Percentiles rank a stretch among this genome's conserved stretches.
Conservation (phyloP, 768 basidiomycete genomes). For the Serendipita sp. region DNA sequence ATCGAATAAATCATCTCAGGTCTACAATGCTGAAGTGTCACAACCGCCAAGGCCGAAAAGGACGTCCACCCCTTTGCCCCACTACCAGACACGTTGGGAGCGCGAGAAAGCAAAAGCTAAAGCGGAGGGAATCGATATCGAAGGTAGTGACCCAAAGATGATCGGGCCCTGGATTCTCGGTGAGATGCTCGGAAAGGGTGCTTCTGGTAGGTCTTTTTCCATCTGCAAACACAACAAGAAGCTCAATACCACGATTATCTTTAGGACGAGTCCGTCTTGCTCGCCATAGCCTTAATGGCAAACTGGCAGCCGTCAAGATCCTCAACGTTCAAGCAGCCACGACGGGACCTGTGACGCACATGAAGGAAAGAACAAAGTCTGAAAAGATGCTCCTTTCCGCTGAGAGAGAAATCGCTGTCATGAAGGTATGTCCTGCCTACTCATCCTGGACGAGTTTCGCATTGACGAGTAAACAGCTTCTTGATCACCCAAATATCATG, state of each 20-base stretch:
- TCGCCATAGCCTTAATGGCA: conserved; percentile 64
- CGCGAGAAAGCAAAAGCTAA: conserved; percentile 76
- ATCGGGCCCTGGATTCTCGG: conserved; percentile 90
- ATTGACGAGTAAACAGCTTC: conserved; percentile 27
- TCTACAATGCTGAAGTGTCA: not conserved
- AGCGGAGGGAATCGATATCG: conserved; percentile 53
- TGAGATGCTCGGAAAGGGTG: conserved; percentile 86
- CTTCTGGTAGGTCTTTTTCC: conserved; percentile 36
- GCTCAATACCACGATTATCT: not conserved
- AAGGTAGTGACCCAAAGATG: conserved; percentile 65
- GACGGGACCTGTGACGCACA: conserved; percentile 45
- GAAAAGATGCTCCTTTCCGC: conserved; percentile 76
- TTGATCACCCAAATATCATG: conserved; percentile 95
- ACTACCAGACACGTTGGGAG: conserved; percentile 51
- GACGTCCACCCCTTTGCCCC: not conserved
- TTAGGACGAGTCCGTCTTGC: conserved; percentile 76
- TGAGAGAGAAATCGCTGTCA: conserved; percentile 92
- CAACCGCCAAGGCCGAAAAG: not conserved
- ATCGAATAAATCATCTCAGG: not conserved
- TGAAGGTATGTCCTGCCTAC: conserved; percentile 36
- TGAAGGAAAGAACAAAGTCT: conserved; percentile 48
- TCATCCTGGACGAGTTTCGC: too few relatives aligned
- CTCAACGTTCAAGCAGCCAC: conserved; percentile 67
- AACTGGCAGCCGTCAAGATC: conserved; percentile 93
- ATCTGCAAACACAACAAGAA: too few relatives aligned